Conservation (phyloP, 2,329 filamentous ascomycete species). For the Nigrograna mackinnonii region DNA sequence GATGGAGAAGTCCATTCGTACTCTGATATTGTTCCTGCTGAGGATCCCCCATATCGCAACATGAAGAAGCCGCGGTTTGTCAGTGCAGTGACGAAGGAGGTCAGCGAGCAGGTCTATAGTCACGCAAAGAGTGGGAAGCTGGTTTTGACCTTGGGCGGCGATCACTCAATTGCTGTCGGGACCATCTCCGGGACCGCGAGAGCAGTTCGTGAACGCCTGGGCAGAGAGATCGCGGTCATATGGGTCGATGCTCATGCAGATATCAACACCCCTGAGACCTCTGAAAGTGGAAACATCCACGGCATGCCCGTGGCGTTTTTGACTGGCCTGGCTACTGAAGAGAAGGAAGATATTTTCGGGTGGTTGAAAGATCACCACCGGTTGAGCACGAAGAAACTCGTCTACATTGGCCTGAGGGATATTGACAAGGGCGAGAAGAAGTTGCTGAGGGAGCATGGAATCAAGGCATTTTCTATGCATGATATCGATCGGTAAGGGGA, state of each 20-base stretch:
- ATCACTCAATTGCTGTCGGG: conserved; percentile 96
- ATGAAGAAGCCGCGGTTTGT: conserved; percentile 95
- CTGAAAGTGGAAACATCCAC: conserved; percentile 90
- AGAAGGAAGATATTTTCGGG: conserved; percentile 80
- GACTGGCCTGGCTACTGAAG: conserved; percentile 79
- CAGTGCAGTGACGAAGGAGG: conserved; percentile 78
- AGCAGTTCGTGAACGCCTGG: conserved; percentile 81
- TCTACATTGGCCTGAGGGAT: conserved; percentile 94
- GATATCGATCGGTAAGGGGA: conserved; percentile 82
- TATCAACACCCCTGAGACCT: conserved; percentile 94
- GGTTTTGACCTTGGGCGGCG: conserved; percentile 90
- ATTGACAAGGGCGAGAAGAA: conserved; percentile 94
- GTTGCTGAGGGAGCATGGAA: conserved; percentile 82
- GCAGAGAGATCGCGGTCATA: conserved; percentile 86
- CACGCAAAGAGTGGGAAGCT: conserved; percentile 83
- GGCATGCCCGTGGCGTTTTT: conserved; percentile 97
- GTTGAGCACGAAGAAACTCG: conserved; percentile 78
- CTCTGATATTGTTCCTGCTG: conserved; percentile 69
- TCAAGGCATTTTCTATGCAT: conserved; percentile 98
- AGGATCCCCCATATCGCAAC: conserved; percentile 78
- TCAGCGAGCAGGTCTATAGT: conserved; percentile 83
- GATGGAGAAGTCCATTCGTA: conserved; percentile 84
- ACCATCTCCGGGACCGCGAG: conserved; percentile 86
- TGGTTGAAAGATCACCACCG: conserved; percentile 79
- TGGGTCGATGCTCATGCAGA: conserved; percentile 99